phyloP scores from a whole-genome alignment of 148 eudicot species.

The Heliamphora exappendiculata region DNA sequence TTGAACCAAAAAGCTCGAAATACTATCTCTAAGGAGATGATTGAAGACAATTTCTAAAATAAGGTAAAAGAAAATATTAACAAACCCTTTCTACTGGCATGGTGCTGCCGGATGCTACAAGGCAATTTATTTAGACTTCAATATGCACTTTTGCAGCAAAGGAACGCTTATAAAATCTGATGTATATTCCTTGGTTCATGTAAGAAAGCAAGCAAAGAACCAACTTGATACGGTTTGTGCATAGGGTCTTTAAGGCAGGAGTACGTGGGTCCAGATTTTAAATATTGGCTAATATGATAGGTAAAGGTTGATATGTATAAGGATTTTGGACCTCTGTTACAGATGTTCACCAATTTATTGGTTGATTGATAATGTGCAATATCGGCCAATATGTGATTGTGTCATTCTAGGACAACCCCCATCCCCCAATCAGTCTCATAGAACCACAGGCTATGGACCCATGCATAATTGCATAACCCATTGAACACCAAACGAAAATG shows the following conservation, averaged over 20 bases:
- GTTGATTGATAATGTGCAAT: too few species aligned
- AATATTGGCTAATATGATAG: too few species aligned
- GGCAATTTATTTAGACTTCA: neutral
- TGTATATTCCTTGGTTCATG: neutral
- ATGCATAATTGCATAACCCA: neutral
- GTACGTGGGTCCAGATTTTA: too few species aligned
- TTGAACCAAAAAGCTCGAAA: neutral
- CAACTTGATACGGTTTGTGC: neutral
- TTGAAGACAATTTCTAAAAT: neutral
- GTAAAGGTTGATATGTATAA: too few species aligned
- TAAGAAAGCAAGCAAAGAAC: neutral
- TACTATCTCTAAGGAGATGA: neutral
- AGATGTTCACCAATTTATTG: too few species aligned
- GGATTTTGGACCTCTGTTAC: too few species aligned
- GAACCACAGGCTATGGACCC: neutral
- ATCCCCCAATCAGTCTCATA: neutral
- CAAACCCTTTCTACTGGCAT: too few species aligned
- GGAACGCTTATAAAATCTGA: neutral
- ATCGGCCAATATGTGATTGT: too few species aligned
- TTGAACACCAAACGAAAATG: neutral
- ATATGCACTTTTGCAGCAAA: neutral
- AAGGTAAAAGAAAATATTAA: neutral
- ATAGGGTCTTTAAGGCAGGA: neutral
- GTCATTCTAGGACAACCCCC: neutral
- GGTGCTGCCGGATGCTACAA: too few species aligned